Conservation (phyloP, 306 rosid species). For the Trifolium pratense region DNA sequence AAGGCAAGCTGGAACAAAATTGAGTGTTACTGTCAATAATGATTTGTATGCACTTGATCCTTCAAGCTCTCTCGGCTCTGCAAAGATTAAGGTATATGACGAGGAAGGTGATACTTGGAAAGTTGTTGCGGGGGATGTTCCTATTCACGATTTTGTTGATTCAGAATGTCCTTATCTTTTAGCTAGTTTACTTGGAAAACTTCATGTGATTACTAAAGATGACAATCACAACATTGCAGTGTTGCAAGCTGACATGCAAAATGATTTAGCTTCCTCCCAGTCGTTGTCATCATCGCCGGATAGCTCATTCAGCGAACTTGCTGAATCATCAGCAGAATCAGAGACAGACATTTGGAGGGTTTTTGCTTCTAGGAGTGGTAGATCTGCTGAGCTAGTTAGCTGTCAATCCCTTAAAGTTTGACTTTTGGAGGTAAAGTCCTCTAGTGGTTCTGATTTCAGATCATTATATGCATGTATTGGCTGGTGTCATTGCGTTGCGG, state of each 20-base stretch:
- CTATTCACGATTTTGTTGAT: constrained; percentile 46
- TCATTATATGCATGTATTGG: constrained; percentile 11
- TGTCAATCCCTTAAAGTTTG: constrained; percentile 54
- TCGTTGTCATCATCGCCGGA: constrained; percentile 14
- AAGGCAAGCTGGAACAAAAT: constrained; percentile 59
- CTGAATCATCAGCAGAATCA: constrained; percentile 42
- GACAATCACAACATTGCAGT: constrained; percentile 52
- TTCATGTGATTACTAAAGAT: constrained; percentile 53
- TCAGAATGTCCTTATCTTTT: constrained; percentile 57
- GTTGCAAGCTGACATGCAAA: constrained; percentile 49
- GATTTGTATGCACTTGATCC: constrained; percentile 56
- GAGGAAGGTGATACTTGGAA: constrained; percentile 59
- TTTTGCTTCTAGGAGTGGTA: constrained; percentile 45
- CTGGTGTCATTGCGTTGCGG: constrained; percentile 21
- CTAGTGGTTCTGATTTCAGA: not conserved
- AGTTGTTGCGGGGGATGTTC: constrained; percentile 52
- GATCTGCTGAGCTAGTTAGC: constrained; percentile 53
- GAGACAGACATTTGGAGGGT: constrained; percentile 46
- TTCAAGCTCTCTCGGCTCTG: constrained; percentile 46
- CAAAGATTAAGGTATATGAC: constrained; percentile 50
- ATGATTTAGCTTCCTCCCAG: constrained; percentile 40
- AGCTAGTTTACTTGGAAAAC: constrained; percentile 57
- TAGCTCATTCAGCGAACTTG: constrained; percentile 34
- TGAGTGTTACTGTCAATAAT: constrained; percentile 44
- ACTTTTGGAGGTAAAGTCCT: constrained; percentile 14